Evolutionary conservation across 805 yeast genomes (phyloP).

Genomic region (Pichia cabralensis): DNA sequence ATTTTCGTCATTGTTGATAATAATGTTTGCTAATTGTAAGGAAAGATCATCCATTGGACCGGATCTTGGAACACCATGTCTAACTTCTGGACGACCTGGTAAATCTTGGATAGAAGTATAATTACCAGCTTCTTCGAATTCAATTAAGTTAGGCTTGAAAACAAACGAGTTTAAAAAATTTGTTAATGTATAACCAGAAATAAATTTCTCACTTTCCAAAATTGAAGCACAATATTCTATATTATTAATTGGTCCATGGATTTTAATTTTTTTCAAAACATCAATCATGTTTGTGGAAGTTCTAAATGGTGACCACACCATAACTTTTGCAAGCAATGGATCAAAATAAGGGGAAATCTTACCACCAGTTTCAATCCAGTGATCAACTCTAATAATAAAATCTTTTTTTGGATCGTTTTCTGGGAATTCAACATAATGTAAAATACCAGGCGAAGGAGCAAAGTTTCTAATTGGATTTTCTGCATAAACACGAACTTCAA

Average conservation of each 20-base stretch:
- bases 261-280: constrained; percentile 11
- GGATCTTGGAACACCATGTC: constrained; percentile 21
- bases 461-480: constrained; percentile 21
- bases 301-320: constrained; percentile 20
- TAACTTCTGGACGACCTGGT: constrained; percentile 22
- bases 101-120: constrained; percentile 45
- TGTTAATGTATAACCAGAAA: constrained; percentile 16
- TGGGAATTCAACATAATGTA: constrained; percentile 17
- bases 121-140: constrained; percentile 32
- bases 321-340: constrained; percentile 22
- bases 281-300: constrained; percentile 17
- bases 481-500: constrained; percentile 22
- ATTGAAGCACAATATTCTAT: constrained; percentile 18
- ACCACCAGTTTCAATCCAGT: constrained; percentile 21
- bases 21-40: constrained; percentile 19
- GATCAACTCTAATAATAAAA: constrained; percentile 17
- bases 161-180: constrained; percentile 14
- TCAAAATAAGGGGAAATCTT: constrained; percentile 24
- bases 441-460: constrained; percentile 22
- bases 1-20: constrained; percentile 16
- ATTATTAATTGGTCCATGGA: constrained; percentile 23
- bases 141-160: constrained; percentile 17
- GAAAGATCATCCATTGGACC: constrained; percentile 23
- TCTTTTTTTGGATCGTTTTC: neutral
- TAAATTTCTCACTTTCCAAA: constrained; percentile 11